phyloP scores from a whole-genome alignment of 1,284 basidiomycete genomes.

The Mixia osmundae region DNA sequence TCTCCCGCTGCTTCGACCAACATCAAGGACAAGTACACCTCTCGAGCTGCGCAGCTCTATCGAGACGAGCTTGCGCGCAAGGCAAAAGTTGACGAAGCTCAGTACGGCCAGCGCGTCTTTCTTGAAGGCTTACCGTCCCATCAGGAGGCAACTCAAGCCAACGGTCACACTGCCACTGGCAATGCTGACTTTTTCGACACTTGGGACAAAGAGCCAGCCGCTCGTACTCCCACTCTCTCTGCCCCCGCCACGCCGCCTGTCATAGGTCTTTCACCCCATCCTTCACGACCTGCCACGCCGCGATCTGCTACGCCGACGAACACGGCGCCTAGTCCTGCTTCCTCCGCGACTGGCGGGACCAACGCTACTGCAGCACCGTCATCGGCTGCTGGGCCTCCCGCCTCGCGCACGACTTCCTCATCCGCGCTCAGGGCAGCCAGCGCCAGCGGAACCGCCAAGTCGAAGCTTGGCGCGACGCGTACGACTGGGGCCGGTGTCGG shows the following conservation, averaged over 20 bases:
- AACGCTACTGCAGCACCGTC: constrained; percentile 15
- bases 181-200: constrained; percentile 88
- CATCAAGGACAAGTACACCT: constrained; percentile 47
- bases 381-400: too few relatives aligned
- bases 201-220: constrained; percentile 53
- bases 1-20: constrained; percentile 4
- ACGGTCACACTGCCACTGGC: constrained; percentile 24
- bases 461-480: constrained; percentile 24
- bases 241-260: constrained; percentile 9
- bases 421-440: constrained; percentile 26
- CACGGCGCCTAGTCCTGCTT: constrained; percentile 1
- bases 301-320: too few relatives aligned
- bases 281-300: constrained; percentile 4
- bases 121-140: constrained; percentile 47
- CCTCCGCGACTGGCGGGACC: constrained; percentile 19
- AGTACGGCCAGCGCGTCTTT: constrained; percentile 48
- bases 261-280: constrained; percentile 1
- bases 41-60: constrained; percentile 60
- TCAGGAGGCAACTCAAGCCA: constrained; percentile 20
- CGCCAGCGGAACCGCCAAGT: constrained; percentile 34
- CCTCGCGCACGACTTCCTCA: constrained; percentile 26
- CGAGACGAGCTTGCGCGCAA: constrained; percentile 71
- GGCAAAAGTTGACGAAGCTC: constrained; percentile 51
- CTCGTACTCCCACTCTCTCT: constrained; percentile 6
- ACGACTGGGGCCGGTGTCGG: constrained; percentile 31